phyloP scores from a whole-genome alignment of 345 rosid species.

The Gossypium turneri region DNA sequence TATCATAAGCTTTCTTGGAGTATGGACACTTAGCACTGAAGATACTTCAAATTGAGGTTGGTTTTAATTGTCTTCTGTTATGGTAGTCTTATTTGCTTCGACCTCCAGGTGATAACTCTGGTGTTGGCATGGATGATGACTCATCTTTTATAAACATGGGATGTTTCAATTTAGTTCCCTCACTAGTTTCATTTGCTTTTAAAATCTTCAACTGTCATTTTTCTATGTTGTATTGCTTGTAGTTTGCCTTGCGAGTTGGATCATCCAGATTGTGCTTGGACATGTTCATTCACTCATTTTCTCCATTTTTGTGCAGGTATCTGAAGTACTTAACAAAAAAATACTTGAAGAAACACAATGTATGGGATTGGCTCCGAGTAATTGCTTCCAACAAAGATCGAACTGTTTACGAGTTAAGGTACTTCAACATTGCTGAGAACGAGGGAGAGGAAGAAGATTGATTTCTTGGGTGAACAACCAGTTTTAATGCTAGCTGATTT shows the following conservation, averaged over 20 bases:
- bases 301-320: constrained; percentile 39
- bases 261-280: neutral
- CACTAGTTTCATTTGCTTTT: neutral
- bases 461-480: neutral
- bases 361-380: constrained; percentile 91
- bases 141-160: neutral
- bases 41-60: neutral
- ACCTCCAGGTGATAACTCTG: neutral
- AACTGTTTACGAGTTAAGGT: constrained; percentile 75
- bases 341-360: constrained; percentile 90
- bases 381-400: constrained; percentile 73
- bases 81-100: neutral
- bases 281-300: neutral
- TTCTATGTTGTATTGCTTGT: neutral
- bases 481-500: neutral
- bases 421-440: constrained; percentile 94
- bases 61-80: neutral
- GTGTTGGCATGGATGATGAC: no score
- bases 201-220: neutral
- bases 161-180: neutral
- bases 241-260: neutral
- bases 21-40: neutral
- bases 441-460: constrained; percentile 90
- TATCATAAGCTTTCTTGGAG: neutral
- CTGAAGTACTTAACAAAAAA: constrained; percentile 88